phyloP scores from a whole-genome alignment of 352 stramenopile species.

The Thalassiosira mediterranea region DNA sequence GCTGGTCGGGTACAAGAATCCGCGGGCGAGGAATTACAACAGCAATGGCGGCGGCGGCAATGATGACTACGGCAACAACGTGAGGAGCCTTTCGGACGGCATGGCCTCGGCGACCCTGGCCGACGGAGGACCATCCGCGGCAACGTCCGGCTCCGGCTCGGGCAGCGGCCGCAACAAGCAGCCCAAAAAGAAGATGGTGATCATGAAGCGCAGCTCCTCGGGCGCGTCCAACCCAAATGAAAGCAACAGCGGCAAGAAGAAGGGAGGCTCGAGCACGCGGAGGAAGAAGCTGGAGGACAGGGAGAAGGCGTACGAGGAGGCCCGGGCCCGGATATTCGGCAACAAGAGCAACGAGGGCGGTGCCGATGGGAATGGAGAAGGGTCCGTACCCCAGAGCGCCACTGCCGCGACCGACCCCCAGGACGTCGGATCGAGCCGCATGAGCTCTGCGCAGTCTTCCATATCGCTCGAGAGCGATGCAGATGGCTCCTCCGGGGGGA shows the following conservation, averaged over 20 bases:
- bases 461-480: constrained; percentile 15
- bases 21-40: constrained; percentile 20
- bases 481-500: background rate
- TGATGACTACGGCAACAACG: constrained; percentile 22
- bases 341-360: constrained; percentile 36
- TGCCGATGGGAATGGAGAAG: constrained; percentile 3
- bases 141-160: too few relatives aligned
- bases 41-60: background rate
- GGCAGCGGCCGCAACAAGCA: constrained; percentile 15
- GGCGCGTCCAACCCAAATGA: constrained; percentile 35
- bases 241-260: constrained; percentile 33
- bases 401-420: background rate
- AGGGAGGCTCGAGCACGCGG: constrained; percentile 71
- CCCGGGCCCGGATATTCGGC: constrained; percentile 92
- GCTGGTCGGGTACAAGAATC: constrained; percentile 51
- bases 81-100: constrained; percentile 24
- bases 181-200: constrained; percentile 85
- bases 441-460: constrained; percentile 22
- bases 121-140: background rate
- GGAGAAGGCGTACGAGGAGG: constrained; percentile 92
- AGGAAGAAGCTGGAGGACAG: constrained; percentile 89
- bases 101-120: constrained; percentile 23
- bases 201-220: constrained; percentile 90
- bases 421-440: background rate
- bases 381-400: background rate